Percentiles rank a stretch among this genome's conserved stretches.
Conservation (phyloP, 768 basidiomycete species). For the Phlebiopsis gigantea region DNA sequence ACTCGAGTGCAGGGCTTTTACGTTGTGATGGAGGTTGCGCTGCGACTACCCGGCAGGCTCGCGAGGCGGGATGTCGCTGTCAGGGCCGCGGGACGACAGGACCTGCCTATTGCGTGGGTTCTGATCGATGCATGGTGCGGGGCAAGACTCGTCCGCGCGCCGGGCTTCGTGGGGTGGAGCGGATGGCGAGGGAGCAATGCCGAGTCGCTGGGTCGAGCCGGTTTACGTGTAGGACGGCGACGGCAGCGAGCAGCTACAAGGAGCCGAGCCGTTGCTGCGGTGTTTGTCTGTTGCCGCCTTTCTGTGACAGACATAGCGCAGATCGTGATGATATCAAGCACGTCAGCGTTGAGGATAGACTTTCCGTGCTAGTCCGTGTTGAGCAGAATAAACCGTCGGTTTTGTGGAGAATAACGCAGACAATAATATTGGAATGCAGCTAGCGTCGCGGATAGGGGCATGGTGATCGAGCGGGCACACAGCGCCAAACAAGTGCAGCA, state of each 20-base stretch:
- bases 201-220: not conserved
- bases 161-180: not conserved
- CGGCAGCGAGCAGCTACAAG: no score
- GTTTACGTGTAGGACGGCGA: not conserved
- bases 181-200: not conserved
- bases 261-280: not conserved
- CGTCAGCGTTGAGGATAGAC: not conserved
- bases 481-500: slow-evolving; percentile 1
- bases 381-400: not conserved
- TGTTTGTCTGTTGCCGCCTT: not conserved
- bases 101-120: not conserved
- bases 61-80: not conserved
- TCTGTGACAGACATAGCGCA: not conserved
- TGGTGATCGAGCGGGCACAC: slow-evolving; percentile 2
- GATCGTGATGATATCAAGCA: not conserved
- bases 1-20: no score
- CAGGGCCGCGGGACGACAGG: not conserved
- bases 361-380: not conserved
- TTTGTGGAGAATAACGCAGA: not conserved
- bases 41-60: no score
- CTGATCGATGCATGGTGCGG: not conserved
- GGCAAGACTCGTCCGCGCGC: not conserved
- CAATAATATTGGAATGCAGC: not conserved
- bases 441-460: not conserved
- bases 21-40: no score